A percentile compares a stretch with the other conserved stretches of the same genome.
Evolutionary conservation across 2,329 filamentous ascomycete genomes (phyloP).

Genomic region (Knoxdaviesia capensis): DNA sequence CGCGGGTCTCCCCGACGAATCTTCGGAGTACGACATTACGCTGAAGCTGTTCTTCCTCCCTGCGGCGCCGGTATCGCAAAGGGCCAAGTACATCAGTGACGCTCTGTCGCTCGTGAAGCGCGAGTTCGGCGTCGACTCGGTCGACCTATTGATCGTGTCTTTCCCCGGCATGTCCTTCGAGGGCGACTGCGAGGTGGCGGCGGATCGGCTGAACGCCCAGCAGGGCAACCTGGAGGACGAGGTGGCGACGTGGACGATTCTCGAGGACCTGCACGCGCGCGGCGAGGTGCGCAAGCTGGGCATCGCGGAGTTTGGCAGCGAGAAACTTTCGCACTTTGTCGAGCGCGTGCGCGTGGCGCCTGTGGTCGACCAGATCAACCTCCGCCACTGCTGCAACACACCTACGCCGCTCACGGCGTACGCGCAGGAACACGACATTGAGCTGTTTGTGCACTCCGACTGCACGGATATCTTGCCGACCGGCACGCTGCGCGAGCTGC

Average conservation of each 20-base stretch:
- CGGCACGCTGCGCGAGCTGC: conserved; percentile 66
- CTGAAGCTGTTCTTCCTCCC: conserved; percentile 90
- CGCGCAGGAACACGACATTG: conserved; percentile 66
- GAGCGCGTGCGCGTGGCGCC: conserved; percentile 51
- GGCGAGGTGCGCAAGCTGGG: conserved; percentile 61
- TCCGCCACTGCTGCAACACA: conserved; percentile 88
- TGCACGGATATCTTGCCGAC: conserved; percentile 77
- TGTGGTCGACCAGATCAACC: conserved; percentile 85
- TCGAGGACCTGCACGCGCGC: conserved; percentile 53
- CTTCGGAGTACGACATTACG: conserved; percentile 77
- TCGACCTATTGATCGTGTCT: conserved; percentile 80
- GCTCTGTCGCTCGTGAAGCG: conserved; percentile 64
- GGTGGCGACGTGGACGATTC: conserved; percentile 44
- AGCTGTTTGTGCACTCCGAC: conserved; percentile 84
- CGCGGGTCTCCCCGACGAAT: conserved; percentile 59
- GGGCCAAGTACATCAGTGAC: conserved; percentile 52
- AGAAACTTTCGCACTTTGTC: conserved; percentile 63
- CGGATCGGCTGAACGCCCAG: conserved; percentile 36
- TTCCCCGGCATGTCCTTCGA: conserved; percentile 91
- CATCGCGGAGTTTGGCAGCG: conserved; percentile 76
- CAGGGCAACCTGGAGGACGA: conserved; percentile 50
- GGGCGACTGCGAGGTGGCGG: conserved; percentile 70
- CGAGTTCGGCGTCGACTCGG: conserved; percentile 52
- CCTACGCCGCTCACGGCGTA: conserved; percentile 70
- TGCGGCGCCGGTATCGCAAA: conserved; percentile 39